phyloP scores from a whole-genome alignment of 2,329 filamentous ascomycete species.

The Hymenoscyphus linearis region DNA sequence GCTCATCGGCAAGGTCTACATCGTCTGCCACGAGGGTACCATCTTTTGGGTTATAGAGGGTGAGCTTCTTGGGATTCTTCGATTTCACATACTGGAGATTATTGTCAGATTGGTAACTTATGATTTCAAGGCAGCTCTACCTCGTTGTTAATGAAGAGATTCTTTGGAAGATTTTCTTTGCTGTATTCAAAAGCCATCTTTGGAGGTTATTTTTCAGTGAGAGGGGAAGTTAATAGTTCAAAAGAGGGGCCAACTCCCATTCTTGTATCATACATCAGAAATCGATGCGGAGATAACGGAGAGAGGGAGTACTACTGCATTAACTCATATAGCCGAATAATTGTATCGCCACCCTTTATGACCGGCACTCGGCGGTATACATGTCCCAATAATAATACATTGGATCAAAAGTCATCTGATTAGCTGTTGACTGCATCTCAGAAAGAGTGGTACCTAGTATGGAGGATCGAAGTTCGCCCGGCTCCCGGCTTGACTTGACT shows the following conservation, averaged over 20 bases:
- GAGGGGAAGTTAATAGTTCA: neutral
- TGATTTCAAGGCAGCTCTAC: conserved; percentile 21
- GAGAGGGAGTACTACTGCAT: neutral
- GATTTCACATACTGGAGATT: conserved; percentile 30
- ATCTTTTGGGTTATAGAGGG: conserved; percentile 45
- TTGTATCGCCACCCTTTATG: no score
- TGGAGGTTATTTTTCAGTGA: neutral
- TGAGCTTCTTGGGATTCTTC: conserved; percentile 40
- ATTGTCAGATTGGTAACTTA: neutral
- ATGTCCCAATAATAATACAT: neutral
- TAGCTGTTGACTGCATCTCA: no score
- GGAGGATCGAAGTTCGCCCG: no score
- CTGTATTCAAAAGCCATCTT: conserved; percentile 31
- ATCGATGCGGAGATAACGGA: neutral
- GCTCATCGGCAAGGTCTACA: conserved; percentile 37
- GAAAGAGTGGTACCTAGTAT: no score
- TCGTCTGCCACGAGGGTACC: conserved; percentile 44
- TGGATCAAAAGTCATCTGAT: neutral
- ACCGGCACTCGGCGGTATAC: neutral
- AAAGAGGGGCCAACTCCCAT: neutral
- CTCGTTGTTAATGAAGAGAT: conserved; percentile 47
- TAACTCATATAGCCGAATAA: neutral
- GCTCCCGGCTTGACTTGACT: no score
- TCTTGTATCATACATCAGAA: no score
- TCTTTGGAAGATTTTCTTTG: conserved; percentile 33